phyloP scores from a whole-genome alignment of 441 rosid species.

The Croton setiger region DNA sequence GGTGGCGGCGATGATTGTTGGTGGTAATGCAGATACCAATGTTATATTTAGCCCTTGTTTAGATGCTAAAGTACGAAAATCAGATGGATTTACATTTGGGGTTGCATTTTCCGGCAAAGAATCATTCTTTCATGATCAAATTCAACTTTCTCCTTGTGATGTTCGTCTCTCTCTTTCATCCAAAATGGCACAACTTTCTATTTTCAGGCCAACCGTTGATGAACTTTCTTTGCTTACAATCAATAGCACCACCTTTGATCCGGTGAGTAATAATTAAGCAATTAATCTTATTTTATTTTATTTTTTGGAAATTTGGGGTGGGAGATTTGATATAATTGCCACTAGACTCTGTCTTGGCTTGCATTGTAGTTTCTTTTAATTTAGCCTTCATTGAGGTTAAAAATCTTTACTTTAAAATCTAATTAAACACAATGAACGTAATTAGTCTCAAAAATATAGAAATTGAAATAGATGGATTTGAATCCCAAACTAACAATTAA shows the following conservation, averaged over 20 bases:
- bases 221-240: constrained; percentile 81
- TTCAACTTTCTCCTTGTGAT: constrained; percentile 89
- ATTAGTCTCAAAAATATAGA: too few species aligned
- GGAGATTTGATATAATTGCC: too few species aligned
- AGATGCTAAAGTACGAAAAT: constrained; percentile 56
- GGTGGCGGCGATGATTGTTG: constrained; percentile 17
- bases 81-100: constrained; percentile 83
- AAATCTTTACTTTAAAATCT: too few species aligned
- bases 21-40: constrained; percentile 43
- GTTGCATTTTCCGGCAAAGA: constrained; percentile 63
- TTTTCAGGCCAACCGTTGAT: constrained; percentile 77
- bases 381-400: too few species aligned
- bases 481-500: background rate
- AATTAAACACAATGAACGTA: too few species aligned
- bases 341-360: too few species aligned
- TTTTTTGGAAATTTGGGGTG: too few species aligned
- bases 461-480: too few species aligned
- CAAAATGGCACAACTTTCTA: constrained; percentile 51
- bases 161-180: constrained; percentile 54
- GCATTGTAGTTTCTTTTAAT: too few species aligned
- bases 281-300: background rate
- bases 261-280: constrained; percentile 36
- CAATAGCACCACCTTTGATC: constrained; percentile 40
- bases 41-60: constrained; percentile 59
- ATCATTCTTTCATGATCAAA: constrained; percentile 51